Evolutionary conservation across 78 protist genomes (phyloP).

Genomic region (Mastigamoeba balamuthi): DNA sequence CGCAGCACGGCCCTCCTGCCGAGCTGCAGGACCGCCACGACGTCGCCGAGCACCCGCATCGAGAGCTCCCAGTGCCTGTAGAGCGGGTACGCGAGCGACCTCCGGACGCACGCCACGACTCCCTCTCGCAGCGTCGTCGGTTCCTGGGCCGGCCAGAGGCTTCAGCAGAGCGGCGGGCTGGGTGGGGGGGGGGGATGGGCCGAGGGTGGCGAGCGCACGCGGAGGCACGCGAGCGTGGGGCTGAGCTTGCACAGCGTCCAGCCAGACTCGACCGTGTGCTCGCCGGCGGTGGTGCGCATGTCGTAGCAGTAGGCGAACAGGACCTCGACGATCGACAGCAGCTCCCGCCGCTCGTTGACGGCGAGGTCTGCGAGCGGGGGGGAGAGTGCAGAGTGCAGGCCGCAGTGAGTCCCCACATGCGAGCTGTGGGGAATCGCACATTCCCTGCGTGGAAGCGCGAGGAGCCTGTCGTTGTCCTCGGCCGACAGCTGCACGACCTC

Average conservation of each 20-base stretch:
- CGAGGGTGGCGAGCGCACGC: too few species aligned
- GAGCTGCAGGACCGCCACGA: neutral
- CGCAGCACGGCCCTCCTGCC: constrained; percentile 1
- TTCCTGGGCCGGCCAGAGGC: neutral
- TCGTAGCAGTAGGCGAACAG: constrained; percentile 18
- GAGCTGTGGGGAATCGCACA: too few species aligned
- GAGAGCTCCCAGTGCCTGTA: constrained; percentile 11
- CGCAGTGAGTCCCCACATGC: neutral
- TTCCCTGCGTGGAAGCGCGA: neutral
- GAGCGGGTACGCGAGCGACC: constrained; percentile 19
- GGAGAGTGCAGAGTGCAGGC: neutral
- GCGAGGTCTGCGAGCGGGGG: neutral
- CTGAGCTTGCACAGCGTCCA: constrained; percentile 7
- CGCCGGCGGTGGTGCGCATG: constrained; percentile 17
- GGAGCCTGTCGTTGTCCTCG: neutral
- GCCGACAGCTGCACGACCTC: neutral
- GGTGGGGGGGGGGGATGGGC: too few species aligned
- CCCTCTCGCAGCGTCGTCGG: neutral
- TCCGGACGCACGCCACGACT: neutral
- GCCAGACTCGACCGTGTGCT: constrained; percentile 12
- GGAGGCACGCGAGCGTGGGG: neutral
- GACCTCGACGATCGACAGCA: constrained; percentile 4
- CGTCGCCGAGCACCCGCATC: neutral
- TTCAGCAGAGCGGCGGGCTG: neutral
- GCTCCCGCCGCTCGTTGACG: neutral